A percentile compares a stretch with the other conserved stretches of the same genome.
phyloP scores from a whole-genome alignment of 1,284 basidiomycete species.

The Ustilago vetiveriae region DNA sequence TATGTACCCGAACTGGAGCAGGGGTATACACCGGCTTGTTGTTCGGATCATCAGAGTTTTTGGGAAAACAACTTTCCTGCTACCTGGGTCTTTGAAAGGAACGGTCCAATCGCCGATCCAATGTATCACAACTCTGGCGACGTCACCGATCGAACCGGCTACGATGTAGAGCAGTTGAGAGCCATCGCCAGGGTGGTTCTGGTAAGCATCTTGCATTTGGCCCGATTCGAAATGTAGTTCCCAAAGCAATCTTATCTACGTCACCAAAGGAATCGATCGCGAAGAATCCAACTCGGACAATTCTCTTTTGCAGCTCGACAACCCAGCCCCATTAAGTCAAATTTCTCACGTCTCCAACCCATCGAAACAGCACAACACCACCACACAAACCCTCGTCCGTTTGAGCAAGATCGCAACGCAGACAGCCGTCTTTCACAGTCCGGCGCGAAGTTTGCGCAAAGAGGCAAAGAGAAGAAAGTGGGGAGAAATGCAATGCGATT shows the following conservation, averaged over 20 bases:
- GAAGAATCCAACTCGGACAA: too few relatives aligned
- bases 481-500: slow-evolving; percentile 2
- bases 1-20: slow-evolving; percentile 58
- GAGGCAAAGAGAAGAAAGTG: neutral
- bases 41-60: slow-evolving; percentile 66
- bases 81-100: slow-evolving; percentile 66
- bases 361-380: too few relatives aligned
- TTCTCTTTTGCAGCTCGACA: too few relatives aligned
- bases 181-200: slow-evolving; percentile 59
- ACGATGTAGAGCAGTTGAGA: slow-evolving; percentile 63
- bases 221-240: slow-evolving; percentile 24
- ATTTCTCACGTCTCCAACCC: too few relatives aligned
- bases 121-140: slow-evolving; percentile 67
- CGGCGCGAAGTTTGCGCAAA: too few relatives aligned
- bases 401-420: too few relatives aligned
- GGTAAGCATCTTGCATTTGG: slow-evolving; percentile 47
- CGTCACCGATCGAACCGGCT: slow-evolving; percentile 52
- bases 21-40: slow-evolving; percentile 63
- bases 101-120: slow-evolving; percentile 65
- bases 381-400: too few relatives aligned
- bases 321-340: too few relatives aligned
- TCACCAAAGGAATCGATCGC: too few relatives aligned
- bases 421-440: too few relatives aligned
- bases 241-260: too few relatives aligned
- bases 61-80: slow-evolving; percentile 50